Conservation (phyloP, 192 early-diverging fungal species). For the Dissophora ornata region DNA sequence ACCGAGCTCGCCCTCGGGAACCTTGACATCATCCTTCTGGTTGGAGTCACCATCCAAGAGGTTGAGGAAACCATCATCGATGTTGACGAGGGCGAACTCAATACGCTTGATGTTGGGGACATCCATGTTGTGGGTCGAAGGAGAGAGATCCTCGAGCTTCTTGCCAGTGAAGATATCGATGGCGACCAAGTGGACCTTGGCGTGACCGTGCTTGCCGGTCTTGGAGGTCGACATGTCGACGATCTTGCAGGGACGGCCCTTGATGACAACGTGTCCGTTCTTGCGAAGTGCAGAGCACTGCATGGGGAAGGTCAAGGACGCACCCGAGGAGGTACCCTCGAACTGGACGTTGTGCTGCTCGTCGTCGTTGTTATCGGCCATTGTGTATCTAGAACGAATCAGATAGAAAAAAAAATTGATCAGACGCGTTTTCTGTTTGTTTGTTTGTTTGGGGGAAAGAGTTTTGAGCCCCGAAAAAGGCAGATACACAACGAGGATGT, state of each 20-base stretch:
- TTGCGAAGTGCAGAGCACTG: conserved; percentile 99
- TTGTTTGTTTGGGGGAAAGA: too few relatives aligned
- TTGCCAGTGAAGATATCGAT: conserved; percentile 98
- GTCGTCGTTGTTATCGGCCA: conserved; percentile 65
- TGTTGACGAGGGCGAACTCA: conserved; percentile 88
- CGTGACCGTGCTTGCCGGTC: conserved; percentile 99
- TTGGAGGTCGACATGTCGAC: conserved; percentile 99
- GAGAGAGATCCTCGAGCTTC: conserved; percentile 99
- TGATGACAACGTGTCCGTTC: conserved; percentile 97
- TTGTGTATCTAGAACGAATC: conserved; percentile 21
- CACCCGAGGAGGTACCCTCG: conserved; percentile 81
- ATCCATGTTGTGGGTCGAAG: conserved; percentile 99
- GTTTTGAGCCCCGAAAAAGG: too few relatives aligned
- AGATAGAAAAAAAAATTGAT: conserved; percentile 7
- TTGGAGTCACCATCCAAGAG: conserved; percentile 81
- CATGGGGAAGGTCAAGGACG: conserved; percentile 95
- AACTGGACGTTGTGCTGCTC: conserved; percentile 78
- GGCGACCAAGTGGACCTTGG: conserved; percentile 97
- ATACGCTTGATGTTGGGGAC: conserved; percentile 93
- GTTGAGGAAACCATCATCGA: conserved; percentile 91
- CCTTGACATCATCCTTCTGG: conserved; percentile 97
- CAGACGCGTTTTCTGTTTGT: too few relatives aligned
- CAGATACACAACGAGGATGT: too few relatives aligned
- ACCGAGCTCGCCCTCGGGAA: conserved; percentile 88
- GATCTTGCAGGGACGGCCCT: conserved; percentile 99